These are phyloP conservation scores for Neltuma alba DNA, from an alignment of 306 rosid species.

Conservation along the genomic window DNA sequence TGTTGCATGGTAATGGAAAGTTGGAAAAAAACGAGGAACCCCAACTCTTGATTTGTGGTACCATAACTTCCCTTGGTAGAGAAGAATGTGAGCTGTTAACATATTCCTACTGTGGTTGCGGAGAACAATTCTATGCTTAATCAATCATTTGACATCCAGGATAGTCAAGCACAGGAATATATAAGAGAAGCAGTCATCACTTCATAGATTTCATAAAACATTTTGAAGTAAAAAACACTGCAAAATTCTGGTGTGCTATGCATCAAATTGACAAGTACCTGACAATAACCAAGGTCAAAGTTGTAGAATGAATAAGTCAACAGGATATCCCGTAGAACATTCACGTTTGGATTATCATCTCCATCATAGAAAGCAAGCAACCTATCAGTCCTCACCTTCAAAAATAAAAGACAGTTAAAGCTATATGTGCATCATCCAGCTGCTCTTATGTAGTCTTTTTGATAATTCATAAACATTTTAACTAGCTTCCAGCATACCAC, in stretches of 20 bases:
- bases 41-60: constrained; percentile 6
- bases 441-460: constrained; percentile 19
- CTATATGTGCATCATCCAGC: constrained; percentile 33
- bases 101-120: constrained; percentile 24
- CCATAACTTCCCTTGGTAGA: constrained; percentile 21
- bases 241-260: constrained; percentile 14
- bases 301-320: constrained; percentile 97
- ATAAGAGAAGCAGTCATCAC: constrained; percentile 4
- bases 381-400: constrained; percentile 95
- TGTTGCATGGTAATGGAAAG: background rate
- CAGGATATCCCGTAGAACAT: constrained; percentile 78
- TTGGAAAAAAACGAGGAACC: constrained; percentile 13
- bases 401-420: constrained; percentile 37
- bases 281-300: constrained; percentile 99
- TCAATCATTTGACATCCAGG: constrained; percentile 12
- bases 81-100: constrained; percentile 17
- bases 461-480: constrained; percentile 23
- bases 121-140: constrained; percentile 25
- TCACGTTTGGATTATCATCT: constrained; percentile 89
- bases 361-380: constrained; percentile 80
- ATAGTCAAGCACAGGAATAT: background rate
- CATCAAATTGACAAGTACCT: constrained; percentile 56
- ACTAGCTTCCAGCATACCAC: constrained; percentile 69
- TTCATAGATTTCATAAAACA: background rate
- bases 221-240: background rate